phyloP scores from a whole-genome alignment of 2,329 filamentous ascomycete species.

The Neonectria neomacrospora region DNA sequence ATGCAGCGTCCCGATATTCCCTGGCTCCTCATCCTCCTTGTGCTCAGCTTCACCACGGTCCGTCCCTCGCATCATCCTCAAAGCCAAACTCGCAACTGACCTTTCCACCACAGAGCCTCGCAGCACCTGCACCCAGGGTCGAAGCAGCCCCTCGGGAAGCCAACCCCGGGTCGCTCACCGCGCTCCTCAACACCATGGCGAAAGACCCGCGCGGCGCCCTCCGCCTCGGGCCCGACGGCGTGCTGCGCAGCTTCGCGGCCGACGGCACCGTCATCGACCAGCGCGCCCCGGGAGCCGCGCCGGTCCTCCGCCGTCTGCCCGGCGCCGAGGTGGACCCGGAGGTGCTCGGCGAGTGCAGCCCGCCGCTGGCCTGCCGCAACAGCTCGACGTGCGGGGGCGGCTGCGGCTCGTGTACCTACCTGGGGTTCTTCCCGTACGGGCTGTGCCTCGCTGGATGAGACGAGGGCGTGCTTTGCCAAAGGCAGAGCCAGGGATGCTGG shows the following conservation, averaged over 20 bases:
- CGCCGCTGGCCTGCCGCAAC: conserved; percentile 25
- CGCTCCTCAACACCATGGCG: conserved; percentile 9
- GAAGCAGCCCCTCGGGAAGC: not conserved
- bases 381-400: conserved; percentile 26
- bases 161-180: conserved; percentile 10
- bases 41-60: not conserved
- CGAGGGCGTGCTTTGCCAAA: not conserved
- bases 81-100: not conserved
- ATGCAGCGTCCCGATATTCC: not conserved
- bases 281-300: conserved; percentile 3
- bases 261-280: conserved; percentile 20
- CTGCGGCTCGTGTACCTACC: conserved; percentile 29
- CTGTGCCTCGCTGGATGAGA: conserved; percentile 25
- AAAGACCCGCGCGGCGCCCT: conserved; percentile 18
- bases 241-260: conserved; percentile 25
- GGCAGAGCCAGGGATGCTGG: not conserved
- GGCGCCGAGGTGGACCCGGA: conserved; percentile 12
- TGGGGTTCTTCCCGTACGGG: conserved; percentile 29
- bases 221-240: conserved; percentile 5
- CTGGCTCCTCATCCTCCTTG: not conserved
- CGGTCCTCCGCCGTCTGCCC: conserved; percentile 10
- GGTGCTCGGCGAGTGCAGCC: conserved; percentile 22
- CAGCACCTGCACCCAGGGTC: not conserved
- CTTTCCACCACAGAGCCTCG: not conserved
- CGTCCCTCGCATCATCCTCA: not conserved